Percentiles rank a stretch among this genome's conserved stretches.
phyloP scores from a whole-genome alignment of 192 early-diverging fungal genomes.

The Coemansia sp. region DNA sequence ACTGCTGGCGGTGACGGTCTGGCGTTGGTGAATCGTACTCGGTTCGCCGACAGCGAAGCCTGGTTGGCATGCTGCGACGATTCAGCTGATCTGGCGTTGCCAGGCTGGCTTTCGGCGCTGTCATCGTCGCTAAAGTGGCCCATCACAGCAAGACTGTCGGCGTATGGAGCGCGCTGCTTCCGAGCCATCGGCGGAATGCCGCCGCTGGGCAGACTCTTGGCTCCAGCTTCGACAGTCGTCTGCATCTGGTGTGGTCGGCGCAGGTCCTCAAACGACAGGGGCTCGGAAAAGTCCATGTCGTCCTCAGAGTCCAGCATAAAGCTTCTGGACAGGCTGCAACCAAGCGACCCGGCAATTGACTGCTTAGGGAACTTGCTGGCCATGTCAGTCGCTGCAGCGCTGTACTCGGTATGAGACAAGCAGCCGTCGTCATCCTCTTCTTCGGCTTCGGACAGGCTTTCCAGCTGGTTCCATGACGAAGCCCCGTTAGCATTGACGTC shows the following conservation, averaged over 20 bases:
- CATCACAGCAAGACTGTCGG: conserved; percentile 28
- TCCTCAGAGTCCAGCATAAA: conserved; percentile 31
- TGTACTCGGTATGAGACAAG: conserved; percentile 11
- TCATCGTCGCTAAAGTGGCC: conserved; percentile 50
- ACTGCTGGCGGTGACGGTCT: conserved; percentile 11
- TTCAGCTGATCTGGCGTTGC: not conserved
- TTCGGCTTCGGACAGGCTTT: conserved; percentile 41
- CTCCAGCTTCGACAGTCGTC: not conserved
- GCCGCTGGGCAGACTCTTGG: conserved; percentile 32
- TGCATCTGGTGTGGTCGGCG: conserved; percentile 2
- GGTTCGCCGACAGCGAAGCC: conserved; percentile 8
- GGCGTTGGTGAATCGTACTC: conserved; percentile 31
- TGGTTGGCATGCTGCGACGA: not conserved
- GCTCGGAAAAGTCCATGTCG: conserved; percentile 46
- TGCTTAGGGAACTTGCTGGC: conserved; percentile 49
- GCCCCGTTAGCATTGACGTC: conserved; percentile 4
- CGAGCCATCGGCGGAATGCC: not conserved
- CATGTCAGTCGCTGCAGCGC: conserved; percentile 23
- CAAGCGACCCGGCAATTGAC: conserved; percentile 29
- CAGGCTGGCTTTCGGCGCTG: not conserved
- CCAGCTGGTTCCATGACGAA: conserved; percentile 37
- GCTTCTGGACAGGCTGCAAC: conserved; percentile 32
- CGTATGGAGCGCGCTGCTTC: conserved; percentile 19
- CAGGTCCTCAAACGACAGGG: conserved; percentile 32
- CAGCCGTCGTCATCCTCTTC: conserved; percentile 21